Percentiles rank a stretch among this genome's conserved stretches.
phyloP scores from a whole-genome alignment of 2,329 filamentous ascomycete genomes.

The Cladosporium colombiae region DNA sequence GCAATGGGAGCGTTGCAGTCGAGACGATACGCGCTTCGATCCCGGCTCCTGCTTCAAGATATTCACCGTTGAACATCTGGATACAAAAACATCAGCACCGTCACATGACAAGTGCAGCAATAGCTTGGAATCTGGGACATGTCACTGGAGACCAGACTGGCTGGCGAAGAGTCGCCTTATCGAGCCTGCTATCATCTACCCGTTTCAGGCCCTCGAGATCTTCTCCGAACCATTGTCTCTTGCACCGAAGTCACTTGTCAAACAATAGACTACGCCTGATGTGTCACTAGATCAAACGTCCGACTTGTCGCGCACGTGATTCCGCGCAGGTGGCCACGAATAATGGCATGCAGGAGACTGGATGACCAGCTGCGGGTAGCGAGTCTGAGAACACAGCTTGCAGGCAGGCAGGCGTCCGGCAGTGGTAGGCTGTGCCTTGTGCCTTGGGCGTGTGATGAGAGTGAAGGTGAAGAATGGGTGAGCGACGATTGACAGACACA shows the following conservation, averaged over 20 bases:
- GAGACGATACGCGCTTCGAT: no score
- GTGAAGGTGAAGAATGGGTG: not conserved
- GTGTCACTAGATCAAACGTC: not conserved
- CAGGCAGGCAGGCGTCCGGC: conserved; percentile 3
- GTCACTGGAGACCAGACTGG: no score
- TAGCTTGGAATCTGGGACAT: no score
- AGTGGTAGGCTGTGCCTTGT: not conserved
- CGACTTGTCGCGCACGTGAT: not conserved
- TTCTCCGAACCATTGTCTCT: not conserved
- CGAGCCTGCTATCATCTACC: not conserved
- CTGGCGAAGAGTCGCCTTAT: no score
- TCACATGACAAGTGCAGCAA: no score
- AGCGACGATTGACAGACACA: no score
- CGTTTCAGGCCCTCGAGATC: not conserved
- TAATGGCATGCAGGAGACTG: not conserved
- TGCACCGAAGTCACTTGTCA: not conserved
- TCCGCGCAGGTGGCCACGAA: not conserved
- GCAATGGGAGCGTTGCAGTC: no score
- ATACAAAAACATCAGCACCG: no score
- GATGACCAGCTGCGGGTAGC: not conserved
- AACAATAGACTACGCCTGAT: not conserved
- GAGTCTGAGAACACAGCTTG: not conserved
- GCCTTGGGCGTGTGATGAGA: not conserved
- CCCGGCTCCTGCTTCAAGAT: no score
- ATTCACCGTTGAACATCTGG: no score